Base-by-base conservation (phyloP, 2,329 filamentous ascomycete genomes). In the Penicillium sp. region DNA sequence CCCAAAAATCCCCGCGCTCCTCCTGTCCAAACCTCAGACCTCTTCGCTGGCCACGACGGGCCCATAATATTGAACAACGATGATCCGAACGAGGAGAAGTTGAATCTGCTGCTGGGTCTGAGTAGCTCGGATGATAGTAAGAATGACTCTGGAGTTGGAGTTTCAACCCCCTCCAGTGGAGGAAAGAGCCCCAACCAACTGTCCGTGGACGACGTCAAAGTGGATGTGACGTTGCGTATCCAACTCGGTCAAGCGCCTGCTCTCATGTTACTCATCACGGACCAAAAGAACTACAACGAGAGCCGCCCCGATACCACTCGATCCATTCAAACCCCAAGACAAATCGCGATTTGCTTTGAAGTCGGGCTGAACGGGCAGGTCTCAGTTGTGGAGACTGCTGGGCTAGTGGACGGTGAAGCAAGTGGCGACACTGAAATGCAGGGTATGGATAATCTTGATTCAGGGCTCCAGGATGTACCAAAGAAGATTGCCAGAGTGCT, bases 81-180 rank as follows among this genome's bases (percentile, higher is more conserved):
- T 27, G 71, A 77, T 39, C 67, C 71, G 4, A 72, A 70, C 21
- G 68, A 75, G 17, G 77, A 79, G 0, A 88, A 89, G 68, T 83
- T 86, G 57, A 76, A 80, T 21, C 80, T 79, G 13, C 79, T 93
- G 19, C 78, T 78, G 25, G 48, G 58, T 23, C 63, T 23, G 60
- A 57, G 2, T 52, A 53, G 53, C 33, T 21, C 29, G 12, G 31
- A 51, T 43, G 33, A 55, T 50, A 31, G 25, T 42, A 41, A 48
- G 8, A 7, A n/a, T 21, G 57, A 36, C 21, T 29, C 39, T 15
- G 36, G 36, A 1, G 44, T 43, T 13, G 53, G 53, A 49, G 36
- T 23, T 35, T 9, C 53, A 21, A 61, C 48, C 9, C 13, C 39
- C 19, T 47, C 51, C 23, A 53, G 47, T 27, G 53, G 50, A 17